Percentiles rank a stretch among this genome's conserved stretches.
Evolutionary conservation across 1,284 basidiomycete species (phyloP).

Genomic region (Pholiota adiposa): DNA sequence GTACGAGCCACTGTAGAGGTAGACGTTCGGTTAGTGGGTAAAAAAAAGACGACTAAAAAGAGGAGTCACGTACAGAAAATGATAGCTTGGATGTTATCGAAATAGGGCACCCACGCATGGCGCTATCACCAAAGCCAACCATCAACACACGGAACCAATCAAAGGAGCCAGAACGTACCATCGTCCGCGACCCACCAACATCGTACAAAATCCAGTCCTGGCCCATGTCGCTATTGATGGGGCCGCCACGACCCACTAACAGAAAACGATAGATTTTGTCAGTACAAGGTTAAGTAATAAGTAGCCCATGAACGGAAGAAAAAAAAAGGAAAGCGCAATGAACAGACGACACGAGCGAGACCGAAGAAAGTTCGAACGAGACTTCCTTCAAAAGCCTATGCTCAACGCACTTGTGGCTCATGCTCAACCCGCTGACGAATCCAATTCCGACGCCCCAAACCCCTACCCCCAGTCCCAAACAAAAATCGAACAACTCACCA

Average conservation of each 20-base stretch:
- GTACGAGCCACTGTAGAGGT: conserved; percentile 36
- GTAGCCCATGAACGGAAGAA: background rate
- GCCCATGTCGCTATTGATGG: conserved; percentile 29
- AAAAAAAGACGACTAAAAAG: conserved; percentile 1
- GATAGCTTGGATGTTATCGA: conserved; percentile 65
- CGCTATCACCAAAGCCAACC: conserved; percentile 38
- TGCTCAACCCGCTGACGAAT: too few species aligned
- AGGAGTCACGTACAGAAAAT: conserved; percentile 52
- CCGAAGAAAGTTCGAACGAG: too few species aligned
- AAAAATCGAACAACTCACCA: conserved; percentile 25
- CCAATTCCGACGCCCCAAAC: too few species aligned
- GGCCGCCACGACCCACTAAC: too few species aligned
- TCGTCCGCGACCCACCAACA: conserved; percentile 56
- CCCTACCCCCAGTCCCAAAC: too few species aligned
- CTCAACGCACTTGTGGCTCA: too few species aligned
- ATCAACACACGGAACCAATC: background rate
- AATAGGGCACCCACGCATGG: conserved; percentile 67
- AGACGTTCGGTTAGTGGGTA: conserved; percentile 26
- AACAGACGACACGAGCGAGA: too few species aligned
- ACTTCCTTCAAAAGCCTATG: too few species aligned
- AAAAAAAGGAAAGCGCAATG: background rate
- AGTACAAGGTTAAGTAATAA: too few species aligned
- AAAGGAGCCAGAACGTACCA: conserved; percentile 35
- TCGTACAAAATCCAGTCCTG: conserved; percentile 54
- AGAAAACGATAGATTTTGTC: too few species aligned